Base-by-base conservation (phyloP, 495 filamentous ascomycete species). In the Penicillium atrosanguineum region DNA sequence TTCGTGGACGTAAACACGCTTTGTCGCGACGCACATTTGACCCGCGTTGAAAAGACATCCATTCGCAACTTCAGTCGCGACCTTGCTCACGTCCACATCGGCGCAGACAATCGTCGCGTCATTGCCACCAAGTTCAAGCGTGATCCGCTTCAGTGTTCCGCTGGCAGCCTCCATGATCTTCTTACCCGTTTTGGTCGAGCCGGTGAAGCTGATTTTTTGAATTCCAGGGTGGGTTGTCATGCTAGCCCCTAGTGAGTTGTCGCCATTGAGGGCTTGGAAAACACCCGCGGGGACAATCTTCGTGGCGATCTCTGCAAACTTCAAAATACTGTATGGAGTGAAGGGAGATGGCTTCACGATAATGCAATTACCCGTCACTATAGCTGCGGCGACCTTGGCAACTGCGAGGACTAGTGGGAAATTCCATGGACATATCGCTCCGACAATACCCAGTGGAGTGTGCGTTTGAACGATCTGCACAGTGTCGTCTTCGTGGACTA, bases 1-100 rank as follows among this genome's bases (percentile, higher is more conserved):
- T 52, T 84, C 75, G 68, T 87, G 84, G 45, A 87, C 78, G 61
- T 86, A 87, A 52, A 87, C 71, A 23, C 84, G 74, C 69, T 86
- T 86, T 14, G 74, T 71, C 6, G 73, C 73, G 18, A 81, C 68
- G 60, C 80, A 83, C 1, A 81, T 71, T 61, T 86, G 82, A 12
- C 84, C 83, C 1, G 76, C 74, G 25, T 28, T 28, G 1, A 26
- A 19, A 6, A 48, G 23, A 14, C 19, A 48, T 12, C 29, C 46
- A 6, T 48, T 12, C 31, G 11, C 31, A 11, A 34, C 31, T 14
- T 34, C 31, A 1, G 31, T 11, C 11, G 31, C 31, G 9, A 12
- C 14, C 14, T 34, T 34, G 9, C 14, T 12, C 3, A 34, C 14
- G 11, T 34, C 31, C 31, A 34, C 31, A 14, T 34, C 31, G 9